Conservation (phyloP, 768 basidiomycete genomes). For the Infundibulicybe gibba region DNA sequence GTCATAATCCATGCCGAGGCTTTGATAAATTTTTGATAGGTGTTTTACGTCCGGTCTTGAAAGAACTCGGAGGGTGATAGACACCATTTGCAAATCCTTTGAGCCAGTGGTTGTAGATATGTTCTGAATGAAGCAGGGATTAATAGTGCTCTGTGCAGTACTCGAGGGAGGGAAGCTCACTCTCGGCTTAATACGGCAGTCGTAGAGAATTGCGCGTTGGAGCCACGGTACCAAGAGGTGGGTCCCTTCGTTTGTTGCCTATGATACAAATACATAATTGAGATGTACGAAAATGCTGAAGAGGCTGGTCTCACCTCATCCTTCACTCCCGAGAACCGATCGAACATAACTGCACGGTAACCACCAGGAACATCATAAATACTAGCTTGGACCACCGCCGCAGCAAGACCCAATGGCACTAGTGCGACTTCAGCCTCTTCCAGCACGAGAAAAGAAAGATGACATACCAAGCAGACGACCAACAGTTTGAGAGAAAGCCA, state of each 20-base stretch:
- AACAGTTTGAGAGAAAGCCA: conserved; percentile 37
- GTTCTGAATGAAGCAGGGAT: conserved; percentile 50
- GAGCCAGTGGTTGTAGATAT: conserved; percentile 99
- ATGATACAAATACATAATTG: conserved; percentile 4
- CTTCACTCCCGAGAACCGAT: conserved; percentile 91
- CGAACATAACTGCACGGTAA: conserved; percentile 96
- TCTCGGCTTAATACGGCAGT: conserved; percentile 95
- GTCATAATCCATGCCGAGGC: conserved; percentile 93
- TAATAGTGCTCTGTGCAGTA: not conserved
- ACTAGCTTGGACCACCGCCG: conserved; percentile 44
- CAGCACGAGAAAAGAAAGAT: not conserved
- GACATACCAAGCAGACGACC: conserved; percentile 46
- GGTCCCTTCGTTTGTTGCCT: conserved; percentile 92
- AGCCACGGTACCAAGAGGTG: conserved; percentile 96
- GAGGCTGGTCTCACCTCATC: conserved; percentile 48
- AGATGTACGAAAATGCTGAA: not conserved
- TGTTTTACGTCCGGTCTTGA: conserved; percentile 89
- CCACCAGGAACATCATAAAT: conserved; percentile 83
- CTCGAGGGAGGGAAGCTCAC: conserved; percentile 37
- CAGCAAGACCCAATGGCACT: conserved; percentile 49
- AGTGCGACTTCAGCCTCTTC: not conserved
- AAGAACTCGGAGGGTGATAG: conserved; percentile 92
- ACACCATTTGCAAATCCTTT: conserved; percentile 98
- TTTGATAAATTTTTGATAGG: conserved; percentile 92
- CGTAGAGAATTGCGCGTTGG: conserved; percentile 94